These are phyloP conservation scores for Syzygium aqueum DNA, from an alignment of 345 rosid genomes.

Conservation along the genomic window DNA sequence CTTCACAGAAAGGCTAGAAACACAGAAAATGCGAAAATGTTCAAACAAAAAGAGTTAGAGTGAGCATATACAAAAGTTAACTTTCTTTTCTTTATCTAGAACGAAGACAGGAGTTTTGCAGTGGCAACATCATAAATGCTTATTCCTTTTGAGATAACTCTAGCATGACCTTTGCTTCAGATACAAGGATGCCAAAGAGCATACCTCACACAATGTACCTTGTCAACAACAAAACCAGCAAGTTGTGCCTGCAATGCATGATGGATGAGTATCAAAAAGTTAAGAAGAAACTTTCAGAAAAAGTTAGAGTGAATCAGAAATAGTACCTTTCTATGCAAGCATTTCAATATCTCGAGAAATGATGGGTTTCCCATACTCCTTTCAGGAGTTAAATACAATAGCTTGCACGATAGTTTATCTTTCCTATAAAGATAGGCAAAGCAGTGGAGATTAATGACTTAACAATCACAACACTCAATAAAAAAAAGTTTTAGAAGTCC, in stretches of 20 bases:
- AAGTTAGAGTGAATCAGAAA: background rate
- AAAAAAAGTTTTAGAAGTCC: background rate
- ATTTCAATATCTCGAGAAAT: conserved; percentile 50
- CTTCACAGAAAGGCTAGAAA: too few relatives aligned
- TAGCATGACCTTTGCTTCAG: background rate
- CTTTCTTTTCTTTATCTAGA: background rate
- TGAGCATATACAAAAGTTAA: background rate
- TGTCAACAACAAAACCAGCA: conserved; percentile 84
- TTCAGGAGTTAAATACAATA: too few relatives aligned
- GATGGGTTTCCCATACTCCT: conserved; percentile 3
- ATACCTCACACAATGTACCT: conserved; percentile 92
- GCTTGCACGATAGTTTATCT: conserved; percentile 11
- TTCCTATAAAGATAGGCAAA: conserved; percentile 15
- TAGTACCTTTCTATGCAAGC: conserved; percentile 57
- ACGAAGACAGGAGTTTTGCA: background rate
- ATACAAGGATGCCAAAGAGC: background rate
- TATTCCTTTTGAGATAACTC: background rate
- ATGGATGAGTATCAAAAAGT: background rate
- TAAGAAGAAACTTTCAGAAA: too few relatives aligned
- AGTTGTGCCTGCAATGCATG: conserved; percentile 43
- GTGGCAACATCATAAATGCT: background rate
- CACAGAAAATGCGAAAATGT: background rate
- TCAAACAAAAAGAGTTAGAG: background rate
- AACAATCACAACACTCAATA: background rate
- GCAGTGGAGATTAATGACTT: background rate